Conservation (phyloP, 257 asterid genomes). For the Salvia splendens region DNA sequence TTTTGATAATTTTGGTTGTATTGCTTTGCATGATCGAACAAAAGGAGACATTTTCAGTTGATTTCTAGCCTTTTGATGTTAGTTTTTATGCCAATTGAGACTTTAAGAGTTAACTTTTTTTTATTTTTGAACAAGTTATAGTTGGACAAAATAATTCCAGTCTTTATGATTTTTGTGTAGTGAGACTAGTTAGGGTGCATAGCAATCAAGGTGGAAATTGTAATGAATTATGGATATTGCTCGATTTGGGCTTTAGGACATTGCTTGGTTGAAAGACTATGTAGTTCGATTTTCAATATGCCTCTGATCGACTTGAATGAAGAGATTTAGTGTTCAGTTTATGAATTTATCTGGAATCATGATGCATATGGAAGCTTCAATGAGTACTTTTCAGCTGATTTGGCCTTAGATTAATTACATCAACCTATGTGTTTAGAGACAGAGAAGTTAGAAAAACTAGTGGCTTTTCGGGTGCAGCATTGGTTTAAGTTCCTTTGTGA, state of each 20-base stretch:
- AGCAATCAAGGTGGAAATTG: neutral
- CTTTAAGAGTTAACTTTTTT: neutral
- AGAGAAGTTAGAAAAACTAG: neutral
- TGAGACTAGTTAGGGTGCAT: neutral
- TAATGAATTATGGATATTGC: conserved; percentile 6
- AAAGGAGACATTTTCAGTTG: neutral
- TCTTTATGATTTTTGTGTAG: conserved; percentile 5
- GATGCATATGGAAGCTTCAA: neutral
- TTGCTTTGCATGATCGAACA: neutral
- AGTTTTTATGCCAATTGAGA: neutral
- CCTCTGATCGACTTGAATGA: neutral
- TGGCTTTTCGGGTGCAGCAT: neutral
- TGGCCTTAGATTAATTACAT: neutral
- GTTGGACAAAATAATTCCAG: neutral
- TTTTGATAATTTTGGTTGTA: neutral
- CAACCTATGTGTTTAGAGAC: neutral
- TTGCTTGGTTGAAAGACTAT: neutral
- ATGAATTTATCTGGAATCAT: neutral
- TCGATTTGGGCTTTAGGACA: conserved; percentile 6
- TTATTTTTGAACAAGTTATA: neutral
- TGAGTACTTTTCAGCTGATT: conserved; percentile 1
- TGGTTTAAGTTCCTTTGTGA: neutral
- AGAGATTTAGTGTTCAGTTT: neutral
- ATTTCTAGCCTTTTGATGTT: neutral
- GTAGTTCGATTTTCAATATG: neutral